phyloP scores from a whole-genome alignment of 2,329 filamentous ascomycete genomes.

The Aspergillus oerlinghausenensis region DNA sequence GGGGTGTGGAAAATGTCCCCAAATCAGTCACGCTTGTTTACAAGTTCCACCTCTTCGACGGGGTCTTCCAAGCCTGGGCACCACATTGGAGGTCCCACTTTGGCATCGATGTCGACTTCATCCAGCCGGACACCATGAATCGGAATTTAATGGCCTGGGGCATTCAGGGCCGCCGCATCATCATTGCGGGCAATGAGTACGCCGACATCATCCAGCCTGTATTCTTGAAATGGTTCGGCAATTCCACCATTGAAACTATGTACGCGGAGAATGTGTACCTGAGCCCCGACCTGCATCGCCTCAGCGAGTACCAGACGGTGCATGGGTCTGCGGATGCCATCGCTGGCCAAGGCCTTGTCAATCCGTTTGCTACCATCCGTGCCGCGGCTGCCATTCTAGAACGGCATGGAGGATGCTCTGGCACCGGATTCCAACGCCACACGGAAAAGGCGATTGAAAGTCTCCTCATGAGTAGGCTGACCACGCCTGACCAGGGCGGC shows the following conservation, averaged over 20 bases:
- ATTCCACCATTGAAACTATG: background rate
- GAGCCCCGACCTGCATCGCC: background rate
- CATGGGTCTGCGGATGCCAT: constrained; percentile 3
- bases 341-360: background rate
- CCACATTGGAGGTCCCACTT: background rate
- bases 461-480: background rate
- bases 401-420: background rate
- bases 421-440: background rate
- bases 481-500: constrained; percentile 1
- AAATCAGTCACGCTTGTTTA: background rate
- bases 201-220: constrained; percentile 4
- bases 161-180: background rate
- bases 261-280: constrained; percentile 4
- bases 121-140: constrained; percentile 3
- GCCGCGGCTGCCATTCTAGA: constrained; percentile 1
- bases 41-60: constrained; percentile 5
- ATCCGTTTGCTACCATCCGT: constrained; percentile 1
- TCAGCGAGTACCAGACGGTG: constrained; percentile 4
- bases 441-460: background rate
- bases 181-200: constrained; percentile 5
- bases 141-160: constrained; percentile 1
- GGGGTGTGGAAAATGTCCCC: background rate
- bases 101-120: background rate
- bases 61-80: constrained; percentile 1
- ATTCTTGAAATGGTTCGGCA: constrained; percentile 2